Conservation (phyloP, 257 asterid genomes). For the Scutellaria minor region DNA sequence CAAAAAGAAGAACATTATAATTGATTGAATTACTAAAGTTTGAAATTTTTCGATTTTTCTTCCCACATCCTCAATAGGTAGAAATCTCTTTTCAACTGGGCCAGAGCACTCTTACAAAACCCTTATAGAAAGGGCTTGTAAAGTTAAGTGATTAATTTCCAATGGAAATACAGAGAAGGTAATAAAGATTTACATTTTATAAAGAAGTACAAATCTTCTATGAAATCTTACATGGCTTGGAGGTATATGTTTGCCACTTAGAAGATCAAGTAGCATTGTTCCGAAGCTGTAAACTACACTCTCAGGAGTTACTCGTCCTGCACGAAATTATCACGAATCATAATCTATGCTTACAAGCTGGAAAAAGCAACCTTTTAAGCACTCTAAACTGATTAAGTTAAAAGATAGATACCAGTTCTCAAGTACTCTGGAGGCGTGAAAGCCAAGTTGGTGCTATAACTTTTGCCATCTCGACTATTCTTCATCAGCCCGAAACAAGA, state of each 20-base stretch:
- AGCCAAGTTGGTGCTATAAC: conserved; percentile 72
- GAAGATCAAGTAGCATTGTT: conserved; percentile 71
- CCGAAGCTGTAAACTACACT: conserved; percentile 75
- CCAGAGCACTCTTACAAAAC: too few relatives aligned
- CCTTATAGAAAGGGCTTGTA: too few relatives aligned
- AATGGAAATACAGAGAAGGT: background rate
- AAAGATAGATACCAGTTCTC: conserved; percentile 53
- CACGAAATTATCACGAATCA: conserved; percentile 14
- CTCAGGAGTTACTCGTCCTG: conserved; percentile 70
- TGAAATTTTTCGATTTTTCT: too few relatives aligned
- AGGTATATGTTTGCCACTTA: conserved; percentile 74
- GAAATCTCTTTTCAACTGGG: too few relatives aligned
- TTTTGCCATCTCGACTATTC: conserved; percentile 71
- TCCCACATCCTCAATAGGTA: too few relatives aligned
- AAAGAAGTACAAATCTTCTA: background rate
- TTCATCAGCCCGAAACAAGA: conserved; percentile 73
- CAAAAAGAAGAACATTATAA: too few relatives aligned
- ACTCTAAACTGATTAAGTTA: background rate
- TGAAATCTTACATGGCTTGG: conserved; percentile 60
- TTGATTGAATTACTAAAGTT: too few relatives aligned
- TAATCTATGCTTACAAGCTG: background rate
- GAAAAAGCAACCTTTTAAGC: background rate
- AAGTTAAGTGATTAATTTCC: background rate
- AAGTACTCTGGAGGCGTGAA: conserved; percentile 75
- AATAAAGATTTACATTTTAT: background rate